Conservation (phyloP, 805 yeast species). For the Komagataella ulmi region DNA sequence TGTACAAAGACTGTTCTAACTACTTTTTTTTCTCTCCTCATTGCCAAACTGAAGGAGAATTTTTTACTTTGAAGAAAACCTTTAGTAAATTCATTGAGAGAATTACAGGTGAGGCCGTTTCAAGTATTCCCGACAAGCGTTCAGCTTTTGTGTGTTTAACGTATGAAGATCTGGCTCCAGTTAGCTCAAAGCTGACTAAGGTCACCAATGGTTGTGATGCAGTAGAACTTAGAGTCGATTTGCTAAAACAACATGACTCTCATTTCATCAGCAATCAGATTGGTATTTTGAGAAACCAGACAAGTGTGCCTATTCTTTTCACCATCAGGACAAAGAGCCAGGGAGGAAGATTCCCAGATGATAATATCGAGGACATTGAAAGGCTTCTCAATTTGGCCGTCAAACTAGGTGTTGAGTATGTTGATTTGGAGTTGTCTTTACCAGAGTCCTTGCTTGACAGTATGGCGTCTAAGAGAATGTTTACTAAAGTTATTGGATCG, state of each 20-base stretch:
- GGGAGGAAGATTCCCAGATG: constrained; percentile 73
- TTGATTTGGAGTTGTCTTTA: constrained; percentile 68
- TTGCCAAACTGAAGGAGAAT: constrained; percentile 41
- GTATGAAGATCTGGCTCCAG: constrained; percentile 39
- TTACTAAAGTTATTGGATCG: constrained; percentile 69
- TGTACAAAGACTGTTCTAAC: constrained; percentile 75
- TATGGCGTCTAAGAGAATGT: constrained; percentile 37
- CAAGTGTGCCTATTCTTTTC: constrained; percentile 64
- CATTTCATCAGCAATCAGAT: constrained; percentile 63
- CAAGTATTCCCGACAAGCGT: constrained; percentile 28
- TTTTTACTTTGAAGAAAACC: constrained; percentile 40
- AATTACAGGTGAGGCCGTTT: constrained; percentile 41
- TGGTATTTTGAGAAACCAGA: constrained; percentile 49
- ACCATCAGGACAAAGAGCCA: constrained; percentile 69
- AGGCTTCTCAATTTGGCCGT: constrained; percentile 47
- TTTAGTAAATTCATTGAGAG: constrained; percentile 44
- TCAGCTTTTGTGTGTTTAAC: constrained; percentile 69
- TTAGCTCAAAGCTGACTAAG: constrained; percentile 30
- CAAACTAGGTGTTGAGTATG: constrained; percentile 65
- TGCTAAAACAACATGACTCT: constrained; percentile 33
- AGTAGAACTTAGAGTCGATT: constrained; percentile 74
- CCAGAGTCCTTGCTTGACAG: constrained; percentile 41
- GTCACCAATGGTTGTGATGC: constrained; percentile 65
- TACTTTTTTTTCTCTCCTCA: constrained; percentile 66
- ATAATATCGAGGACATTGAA: constrained; percentile 30